phyloP scores from a whole-genome alignment of 768 basidiomycete genomes.

The Trametes punicea region DNA sequence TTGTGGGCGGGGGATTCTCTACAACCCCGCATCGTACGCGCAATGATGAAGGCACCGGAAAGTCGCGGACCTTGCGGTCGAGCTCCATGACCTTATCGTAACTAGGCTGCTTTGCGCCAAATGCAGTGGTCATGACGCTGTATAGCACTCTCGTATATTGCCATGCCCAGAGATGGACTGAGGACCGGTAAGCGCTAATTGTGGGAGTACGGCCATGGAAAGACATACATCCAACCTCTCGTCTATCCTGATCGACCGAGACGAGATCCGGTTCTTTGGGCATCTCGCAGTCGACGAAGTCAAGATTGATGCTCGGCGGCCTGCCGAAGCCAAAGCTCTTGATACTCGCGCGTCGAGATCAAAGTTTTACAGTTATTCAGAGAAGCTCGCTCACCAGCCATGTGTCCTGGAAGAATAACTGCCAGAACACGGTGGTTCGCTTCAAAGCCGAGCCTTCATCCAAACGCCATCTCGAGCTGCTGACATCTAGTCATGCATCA shows the following conservation, averaged over 20 bases:
- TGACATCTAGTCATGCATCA: slow-evolving; percentile 43
- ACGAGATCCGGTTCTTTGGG: slow-evolving; percentile 43
- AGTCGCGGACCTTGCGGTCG: slow-evolving; percentile 50
- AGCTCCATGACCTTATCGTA: slow-evolving; percentile 47
- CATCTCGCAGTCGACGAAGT: slow-evolving; percentile 55
- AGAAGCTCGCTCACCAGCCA: slow-evolving; percentile 43
- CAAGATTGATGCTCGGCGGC: slow-evolving; percentile 50
- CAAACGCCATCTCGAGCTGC: slow-evolving; percentile 59
- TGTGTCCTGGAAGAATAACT: slow-evolving; percentile 61
- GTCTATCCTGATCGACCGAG: slow-evolving; percentile 33
- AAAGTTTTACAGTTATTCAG: not conserved
- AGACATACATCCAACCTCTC: slow-evolving; percentile 42
- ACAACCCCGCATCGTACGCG: slow-evolving; percentile 30
- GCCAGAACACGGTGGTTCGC: slow-evolving; percentile 63
- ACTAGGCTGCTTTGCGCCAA: slow-evolving; percentile 38
- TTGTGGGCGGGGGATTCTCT: slow-evolving; percentile 14
- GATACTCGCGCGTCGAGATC: not conserved
- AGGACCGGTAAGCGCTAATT: not conserved
- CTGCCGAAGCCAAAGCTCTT: slow-evolving; percentile 64
- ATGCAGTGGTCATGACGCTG: slow-evolving; percentile 45
- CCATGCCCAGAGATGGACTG: slow-evolving; percentile 58
- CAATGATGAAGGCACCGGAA: slow-evolving; percentile 44
- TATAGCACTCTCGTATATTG: slow-evolving; percentile 54
- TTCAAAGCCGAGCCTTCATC: slow-evolving; percentile 41
- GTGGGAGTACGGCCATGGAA: not conserved